Base-by-base conservation (phyloP, 495 filamentous ascomycete species). In the Penicillium tannophilum region DNA sequence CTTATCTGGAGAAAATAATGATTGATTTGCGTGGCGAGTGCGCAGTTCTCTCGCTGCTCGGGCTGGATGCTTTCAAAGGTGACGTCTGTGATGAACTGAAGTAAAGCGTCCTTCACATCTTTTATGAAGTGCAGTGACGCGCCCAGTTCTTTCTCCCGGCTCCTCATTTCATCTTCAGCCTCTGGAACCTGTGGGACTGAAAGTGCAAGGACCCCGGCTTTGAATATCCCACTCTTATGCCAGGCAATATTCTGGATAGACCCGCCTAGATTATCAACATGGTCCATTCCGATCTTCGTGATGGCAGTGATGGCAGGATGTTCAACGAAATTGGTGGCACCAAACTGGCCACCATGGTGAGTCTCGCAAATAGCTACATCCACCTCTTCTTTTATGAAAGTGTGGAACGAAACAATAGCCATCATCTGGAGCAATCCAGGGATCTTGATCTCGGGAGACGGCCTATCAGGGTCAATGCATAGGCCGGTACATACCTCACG, bases 151-250 rank as follows among this genome's bases (percentile, higher is more conserved):
- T 62, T 60, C 1, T 90, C 92, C 30, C 91, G 80, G 19, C 79
- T 58, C 39, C 76, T 60, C 24, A 97, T 65, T 6, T 94, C 87
- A 33, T 75, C 68, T 23, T 82, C 65, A 1, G 87, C 87, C 3
- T 62, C 71, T 2, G 76, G 66, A 0, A 79, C 74, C 69, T 96
- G 91, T 14, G 75, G 76, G 0, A 88, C 79, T 0, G 88, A 89
- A 53, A 94, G 90, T 3, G 88, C 89, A 3, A 82, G 79, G 10
- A 76, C 74, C 0, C 82, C 86, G 6, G 61, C 14, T 66, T 94
- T 97, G 76, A 95, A 86, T 43, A 96, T 90, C 7, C 92, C 92
- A 0, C 85, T 83, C 68, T 97, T 96, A 65, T 96, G 91, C 92
- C 91, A 95, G 5, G 92, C 90, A 58, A 97, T 94, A 63, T 88